phyloP scores from a whole-genome alignment of 257 asterid genomes.

The Dorcoceras hygrometricum region DNA sequence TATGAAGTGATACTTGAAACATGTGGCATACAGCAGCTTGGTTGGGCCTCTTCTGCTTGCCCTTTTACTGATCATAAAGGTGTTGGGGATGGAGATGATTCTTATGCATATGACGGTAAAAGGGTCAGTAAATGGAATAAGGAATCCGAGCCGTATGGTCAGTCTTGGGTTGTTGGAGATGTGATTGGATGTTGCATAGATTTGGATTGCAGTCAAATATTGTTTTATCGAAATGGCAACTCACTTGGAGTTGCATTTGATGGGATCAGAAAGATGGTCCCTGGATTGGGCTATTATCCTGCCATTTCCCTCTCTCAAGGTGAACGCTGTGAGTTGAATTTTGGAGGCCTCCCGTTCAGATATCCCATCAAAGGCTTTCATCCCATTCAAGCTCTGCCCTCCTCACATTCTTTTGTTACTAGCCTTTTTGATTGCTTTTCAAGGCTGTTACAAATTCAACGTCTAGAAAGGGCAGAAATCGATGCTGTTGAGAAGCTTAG shows the following conservation, averaged over 20 bases:
- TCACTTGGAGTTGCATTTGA: conserved; percentile 88
- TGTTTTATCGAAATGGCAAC: conserved; percentile 76
- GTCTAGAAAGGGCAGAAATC: conserved; percentile 46
- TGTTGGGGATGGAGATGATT: conserved; percentile 93
- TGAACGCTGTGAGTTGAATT: conserved; percentile 88
- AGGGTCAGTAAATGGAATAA: conserved; percentile 87
- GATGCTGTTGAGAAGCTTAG: conserved; percentile 70
- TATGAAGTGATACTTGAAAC: conserved; percentile 95
- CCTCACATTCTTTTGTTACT: conserved; percentile 37
- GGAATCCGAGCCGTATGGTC: conserved; percentile 77
- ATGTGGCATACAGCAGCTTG: conserved; percentile 87
- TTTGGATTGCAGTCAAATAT: conserved; percentile 69
- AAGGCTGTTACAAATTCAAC: conserved; percentile 70
- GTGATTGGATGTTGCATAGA: conserved; percentile 96
- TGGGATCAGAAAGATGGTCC: conserved; percentile 89
- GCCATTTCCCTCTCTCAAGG: conserved; percentile 95
- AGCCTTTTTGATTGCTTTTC: conserved; percentile 65
- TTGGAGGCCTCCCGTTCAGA: conserved; percentile 78
- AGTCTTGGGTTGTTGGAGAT: conserved; percentile 93
- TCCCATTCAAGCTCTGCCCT: conserved; percentile 79
- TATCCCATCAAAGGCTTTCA: conserved; percentile 74
- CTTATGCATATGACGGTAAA: conserved; percentile 93
- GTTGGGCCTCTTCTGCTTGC: conserved; percentile 89
- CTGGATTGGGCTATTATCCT: conserved; percentile 96
- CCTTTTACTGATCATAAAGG: conserved; percentile 88